Base-by-base conservation (phyloP, 2,329 filamentous ascomycete genomes). In the Cercospora sp. region DNA sequence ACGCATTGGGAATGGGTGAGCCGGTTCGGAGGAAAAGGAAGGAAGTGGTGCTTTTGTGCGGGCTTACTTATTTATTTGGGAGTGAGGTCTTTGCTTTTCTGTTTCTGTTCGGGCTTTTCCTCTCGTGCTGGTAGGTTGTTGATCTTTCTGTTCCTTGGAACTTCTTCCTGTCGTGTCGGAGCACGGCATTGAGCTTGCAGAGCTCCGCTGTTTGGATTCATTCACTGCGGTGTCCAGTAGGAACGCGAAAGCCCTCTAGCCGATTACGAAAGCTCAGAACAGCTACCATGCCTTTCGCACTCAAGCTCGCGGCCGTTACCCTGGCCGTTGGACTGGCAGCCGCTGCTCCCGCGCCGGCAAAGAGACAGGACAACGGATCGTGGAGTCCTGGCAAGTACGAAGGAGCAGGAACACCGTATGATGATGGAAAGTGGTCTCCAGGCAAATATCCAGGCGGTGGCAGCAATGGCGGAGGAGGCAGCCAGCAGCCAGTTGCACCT, bases 241-340 rank as follows among this genome's bases (percentile, higher is more conserved):
- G 18, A 23, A 48, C 42, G 36, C 42, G 18, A 48, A 48, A 48
- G 42, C 42, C 23, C 23, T 12, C 42, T 48, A 48, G 42, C 42
- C 20, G 42, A 8, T 48, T 48, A 20, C n/a, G n/a, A 23, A 12
- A 48, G 18, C 18, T 16, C n/a, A n/a, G 45, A 51, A 51, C 45
- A 51, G 20, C 42, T 18, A 65, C 40, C 36, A 59, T 65, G 63
- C 53, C 53, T n/a, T 65, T 55, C 13, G 12, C 51, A 26, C 10
- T 55, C 40, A 66, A 36, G 64, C 30, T 61, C 64, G 64, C 58
- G 51, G 57, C 58, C 33, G 45, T 60, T 30, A 28, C 48, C 18
- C 23, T 67, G 55, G 61, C 62, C 55, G 20, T 59, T 40, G 64
- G 64, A 40, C 61, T 67, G 16, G 60, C 60, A 59, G 60, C 65